These are phyloP conservation scores for Colletotrichum cordylinicola DNA, from an alignment of 2,329 filamentous ascomycete species.

Conservation along the genomic window DNA sequence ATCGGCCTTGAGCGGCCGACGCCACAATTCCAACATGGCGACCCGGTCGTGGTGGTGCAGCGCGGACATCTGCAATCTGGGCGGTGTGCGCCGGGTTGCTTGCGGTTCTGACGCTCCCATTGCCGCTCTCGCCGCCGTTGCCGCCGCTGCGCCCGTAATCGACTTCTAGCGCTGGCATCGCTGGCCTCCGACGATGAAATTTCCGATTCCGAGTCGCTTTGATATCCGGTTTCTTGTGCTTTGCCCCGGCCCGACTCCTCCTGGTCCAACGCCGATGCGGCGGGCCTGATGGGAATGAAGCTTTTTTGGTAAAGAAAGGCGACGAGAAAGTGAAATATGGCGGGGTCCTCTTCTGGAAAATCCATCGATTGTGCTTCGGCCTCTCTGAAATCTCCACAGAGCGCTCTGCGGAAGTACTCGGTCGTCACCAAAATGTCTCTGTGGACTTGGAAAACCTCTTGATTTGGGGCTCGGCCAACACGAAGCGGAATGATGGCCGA, in stretches of 20 bases:
- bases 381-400: slow-evolving; percentile 54
- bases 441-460: slow-evolving; percentile 56
- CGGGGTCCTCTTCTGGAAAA: slow-evolving; percentile 56
- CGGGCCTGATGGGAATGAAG: slow-evolving; percentile 51
- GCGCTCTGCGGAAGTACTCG: slow-evolving; percentile 54
- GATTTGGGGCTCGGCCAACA: slow-evolving; percentile 44
- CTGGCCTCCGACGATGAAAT: slow-evolving; percentile 36
- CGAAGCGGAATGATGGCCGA: slow-evolving; percentile 50
- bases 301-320: slow-evolving; percentile 55
- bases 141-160: slow-evolving; percentile 36
- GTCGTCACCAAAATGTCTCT: slow-evolving; percentile 49
- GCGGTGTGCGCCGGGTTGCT: slow-evolving; percentile 50
- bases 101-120: slow-evolving; percentile 44
- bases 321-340: slow-evolving; percentile 56
- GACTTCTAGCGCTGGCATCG: slow-evolving; percentile 40
- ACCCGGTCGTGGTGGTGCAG: slow-evolving; percentile 38
- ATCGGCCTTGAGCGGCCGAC: slow-evolving; percentile 35
- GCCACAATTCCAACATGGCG: slow-evolving; percentile 49
- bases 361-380: slow-evolving; percentile 50
- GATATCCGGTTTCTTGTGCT: slow-evolving; percentile 33
- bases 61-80: slow-evolving; percentile 48
- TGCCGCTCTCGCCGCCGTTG: slow-evolving; percentile 39
- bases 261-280: slow-evolving; percentile 43
- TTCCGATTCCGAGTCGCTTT: slow-evolving; percentile 38
- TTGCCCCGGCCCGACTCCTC: slow-evolving; percentile 50